Evolutionary conservation across 2,329 filamentous ascomycete genomes (phyloP).

Genomic region (Didymella segeticola): DNA sequence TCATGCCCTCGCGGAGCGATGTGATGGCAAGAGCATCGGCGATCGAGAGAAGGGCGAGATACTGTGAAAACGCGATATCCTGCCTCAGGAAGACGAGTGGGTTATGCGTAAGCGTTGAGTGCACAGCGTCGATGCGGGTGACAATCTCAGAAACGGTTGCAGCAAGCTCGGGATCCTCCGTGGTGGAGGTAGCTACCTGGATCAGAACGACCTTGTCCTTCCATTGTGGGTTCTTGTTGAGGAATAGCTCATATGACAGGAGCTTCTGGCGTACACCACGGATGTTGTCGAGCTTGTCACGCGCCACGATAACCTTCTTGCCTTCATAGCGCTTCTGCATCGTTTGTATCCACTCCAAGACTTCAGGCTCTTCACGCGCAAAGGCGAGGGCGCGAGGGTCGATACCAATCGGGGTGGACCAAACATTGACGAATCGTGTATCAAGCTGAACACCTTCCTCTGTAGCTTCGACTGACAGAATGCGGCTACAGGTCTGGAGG

Average conservation of each 20-base stretch:
- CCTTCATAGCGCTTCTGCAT: slow-evolving; percentile 85
- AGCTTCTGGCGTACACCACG: slow-evolving; percentile 94
- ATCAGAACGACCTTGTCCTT: slow-evolving; percentile 86
- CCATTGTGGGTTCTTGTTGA: slow-evolving; percentile 93
- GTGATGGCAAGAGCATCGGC: slow-evolving; percentile 95
- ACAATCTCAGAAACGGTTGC: slow-evolving; percentile 92
- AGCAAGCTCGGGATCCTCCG: slow-evolving; percentile 85
- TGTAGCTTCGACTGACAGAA: slow-evolving; percentile 88
- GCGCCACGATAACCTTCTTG: slow-evolving; percentile 89
- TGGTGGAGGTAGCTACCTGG: slow-evolving; percentile 90
- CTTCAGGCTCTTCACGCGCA: slow-evolving; percentile 74
- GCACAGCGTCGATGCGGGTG: slow-evolving; percentile 88
- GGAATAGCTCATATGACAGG: slow-evolving; percentile 87
- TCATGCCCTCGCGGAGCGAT: slow-evolving; percentile 96
- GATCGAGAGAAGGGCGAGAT: slow-evolving; percentile 87
- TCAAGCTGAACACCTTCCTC: slow-evolving; percentile 88
- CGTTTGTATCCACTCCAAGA: slow-evolving; percentile 78
- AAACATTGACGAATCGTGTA: slow-evolving; percentile 90
- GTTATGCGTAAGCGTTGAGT: slow-evolving; percentile 89
- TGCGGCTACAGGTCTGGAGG: slow-evolving; percentile 90
- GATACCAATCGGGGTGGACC: slow-evolving; percentile 86
- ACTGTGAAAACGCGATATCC: slow-evolving; percentile 91
- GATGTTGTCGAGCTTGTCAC: slow-evolving; percentile 93
- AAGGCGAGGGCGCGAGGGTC: slow-evolving; percentile 77
- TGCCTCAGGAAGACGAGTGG: slow-evolving; percentile 94